Percentiles rank a stretch among this genome's conserved stretches.
These are phyloP conservation scores for Solanum clarkiae DNA, from an alignment of 257 asterid genomes.

Conservation along the genomic window DNA sequence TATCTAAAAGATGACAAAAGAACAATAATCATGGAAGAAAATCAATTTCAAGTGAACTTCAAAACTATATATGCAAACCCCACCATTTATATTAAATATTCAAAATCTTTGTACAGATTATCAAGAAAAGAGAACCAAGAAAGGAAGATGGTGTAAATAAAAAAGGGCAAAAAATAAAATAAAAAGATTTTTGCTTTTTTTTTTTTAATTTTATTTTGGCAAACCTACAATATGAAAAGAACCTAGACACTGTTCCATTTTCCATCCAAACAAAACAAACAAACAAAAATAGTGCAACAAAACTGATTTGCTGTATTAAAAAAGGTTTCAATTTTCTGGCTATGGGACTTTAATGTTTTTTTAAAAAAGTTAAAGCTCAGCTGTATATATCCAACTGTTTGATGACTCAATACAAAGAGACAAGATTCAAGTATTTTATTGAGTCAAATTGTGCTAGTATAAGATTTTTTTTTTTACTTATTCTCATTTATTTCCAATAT, in stretches of 20 bases:
- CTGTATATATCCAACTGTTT: not conserved
- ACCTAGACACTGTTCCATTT: not conserved
- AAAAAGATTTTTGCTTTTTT: not conserved
- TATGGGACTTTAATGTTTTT: not conserved
- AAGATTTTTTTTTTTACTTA: too few relatives aligned
- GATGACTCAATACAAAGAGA: not conserved
- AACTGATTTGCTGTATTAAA: not conserved
- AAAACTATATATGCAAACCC: not conserved
- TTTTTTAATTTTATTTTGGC: not conserved
- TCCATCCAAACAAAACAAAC: not conserved
- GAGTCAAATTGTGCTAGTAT: not conserved
- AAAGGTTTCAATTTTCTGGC: not conserved
- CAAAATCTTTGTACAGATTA: not conserved
- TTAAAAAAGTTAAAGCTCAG: not conserved
- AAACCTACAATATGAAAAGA: constrained; percentile 4
- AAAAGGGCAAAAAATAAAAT: not conserved
- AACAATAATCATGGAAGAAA: not conserved
- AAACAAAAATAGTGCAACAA: not conserved
- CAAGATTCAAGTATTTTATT: not conserved
- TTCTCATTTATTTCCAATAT: not conserved
- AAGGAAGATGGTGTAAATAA: not conserved
- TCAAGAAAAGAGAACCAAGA: not conserved
- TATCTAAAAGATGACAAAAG: not conserved
- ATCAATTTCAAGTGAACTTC: not conserved
- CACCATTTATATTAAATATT: not conserved